Evolutionary conservation across 306 rosid species (phyloP).

Genomic region (Oemleria cerasiformis): DNA sequence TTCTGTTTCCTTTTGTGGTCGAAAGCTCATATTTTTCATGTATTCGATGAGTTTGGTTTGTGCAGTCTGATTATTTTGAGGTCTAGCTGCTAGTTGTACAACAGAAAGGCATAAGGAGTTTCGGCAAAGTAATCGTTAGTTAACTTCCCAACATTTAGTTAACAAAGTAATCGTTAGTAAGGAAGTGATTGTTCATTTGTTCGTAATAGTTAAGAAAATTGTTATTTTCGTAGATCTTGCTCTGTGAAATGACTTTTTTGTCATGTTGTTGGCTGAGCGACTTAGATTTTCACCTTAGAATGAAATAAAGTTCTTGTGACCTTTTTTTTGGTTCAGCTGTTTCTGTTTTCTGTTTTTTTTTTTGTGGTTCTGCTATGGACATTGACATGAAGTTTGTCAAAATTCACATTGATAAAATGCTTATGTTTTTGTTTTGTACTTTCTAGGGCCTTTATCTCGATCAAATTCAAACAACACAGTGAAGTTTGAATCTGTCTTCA

Average conservation of each 20-base stretch:
- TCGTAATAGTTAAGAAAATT: not conserved
- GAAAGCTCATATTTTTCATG: not conserved
- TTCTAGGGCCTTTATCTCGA: conserved; percentile 65
- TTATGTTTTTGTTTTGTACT: conserved; percentile 19
- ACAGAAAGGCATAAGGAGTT: not conserved
- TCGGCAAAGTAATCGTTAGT: not conserved
- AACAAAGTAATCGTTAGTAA: not conserved
- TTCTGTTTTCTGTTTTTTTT: not conserved
- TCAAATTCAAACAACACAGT: conserved; percentile 40
- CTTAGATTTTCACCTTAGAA: not conserved
- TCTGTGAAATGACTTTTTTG: not conserved
- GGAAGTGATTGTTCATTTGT: not conserved
- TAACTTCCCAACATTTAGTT: not conserved
- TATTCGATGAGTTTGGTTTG: not conserved
- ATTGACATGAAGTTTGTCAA: not conserved
- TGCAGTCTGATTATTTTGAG: not conserved
- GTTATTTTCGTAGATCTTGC: not conserved
- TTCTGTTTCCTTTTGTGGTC: not conserved
- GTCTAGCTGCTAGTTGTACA: not conserved
- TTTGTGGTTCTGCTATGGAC: not conserved
- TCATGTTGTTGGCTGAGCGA: not conserved
- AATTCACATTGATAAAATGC: conserved; percentile 4
- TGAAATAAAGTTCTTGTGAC: not conserved
- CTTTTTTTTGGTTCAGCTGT: not conserved
- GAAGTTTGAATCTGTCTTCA: conserved; percentile 75